A percentile compares a stretch with the other conserved stretches of the same genome.
Conservation (phyloP, 768 basidiomycete species). For the Lactarius quietus region DNA sequence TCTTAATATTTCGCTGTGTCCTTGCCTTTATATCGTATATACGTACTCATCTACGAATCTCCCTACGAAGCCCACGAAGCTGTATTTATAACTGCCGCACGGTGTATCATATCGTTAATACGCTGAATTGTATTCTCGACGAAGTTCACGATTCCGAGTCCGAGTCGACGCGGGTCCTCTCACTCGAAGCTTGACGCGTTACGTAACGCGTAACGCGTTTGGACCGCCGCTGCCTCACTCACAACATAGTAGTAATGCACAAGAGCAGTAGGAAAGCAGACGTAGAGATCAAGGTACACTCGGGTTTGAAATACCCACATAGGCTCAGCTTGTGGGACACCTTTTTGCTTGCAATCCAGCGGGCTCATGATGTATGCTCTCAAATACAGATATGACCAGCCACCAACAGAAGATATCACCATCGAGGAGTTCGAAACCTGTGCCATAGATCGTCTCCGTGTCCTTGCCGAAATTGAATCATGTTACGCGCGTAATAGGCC, state of each 20-base stretch:
- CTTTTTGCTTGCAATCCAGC: neutral
- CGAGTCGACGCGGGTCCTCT: neutral
- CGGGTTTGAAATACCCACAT: slow-evolving; percentile 50
- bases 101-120: slow-evolving; percentile 23
- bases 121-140: slow-evolving; percentile 11
- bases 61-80: neutral
- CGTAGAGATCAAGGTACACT: slow-evolving; percentile 30
- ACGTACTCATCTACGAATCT: neutral
- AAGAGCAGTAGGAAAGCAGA: slow-evolving; percentile 17
- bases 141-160: neutral
- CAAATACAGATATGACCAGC: slow-evolving; percentile 68
- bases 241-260: slow-evolving; percentile 20
- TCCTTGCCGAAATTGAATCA: slow-evolving; percentile 89
- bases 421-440: slow-evolving; percentile 93
- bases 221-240: neutral
- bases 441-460: slow-evolving; percentile 82
- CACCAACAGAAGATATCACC: slow-evolving; percentile 85
- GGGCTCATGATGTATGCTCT: neutral
- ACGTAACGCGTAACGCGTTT: slow-evolving; percentile 3
- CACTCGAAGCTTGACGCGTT: slow-evolving; percentile 14
- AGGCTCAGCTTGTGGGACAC: slow-evolving; percentile 70
- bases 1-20: slow-evolving; percentile 4
- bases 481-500: slow-evolving; percentile 78
- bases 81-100: slow-evolving; percentile 23
- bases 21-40: slow-evolving; percentile 18